A percentile compares a stretch with the other conserved stretches of the same genome.
These are phyloP conservation scores for Leishmania lainsoni DNA, from an alignment of 208 protist genomes.

Conservation along the genomic window DNA sequence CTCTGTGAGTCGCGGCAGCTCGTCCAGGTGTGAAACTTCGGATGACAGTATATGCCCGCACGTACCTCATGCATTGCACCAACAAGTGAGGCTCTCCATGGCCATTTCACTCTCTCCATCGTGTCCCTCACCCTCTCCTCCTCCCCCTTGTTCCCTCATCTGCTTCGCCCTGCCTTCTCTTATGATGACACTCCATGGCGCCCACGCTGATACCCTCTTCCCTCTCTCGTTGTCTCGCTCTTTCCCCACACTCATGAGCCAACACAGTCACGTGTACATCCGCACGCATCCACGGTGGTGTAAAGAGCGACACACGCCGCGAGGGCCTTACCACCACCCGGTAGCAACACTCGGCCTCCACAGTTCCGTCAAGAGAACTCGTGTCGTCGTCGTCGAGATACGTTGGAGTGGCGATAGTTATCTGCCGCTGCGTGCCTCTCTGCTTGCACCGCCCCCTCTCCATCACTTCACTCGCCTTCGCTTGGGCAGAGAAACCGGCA, in stretches of 20 bases:
- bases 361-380: neutral
- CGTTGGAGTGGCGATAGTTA: neutral
- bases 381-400: neutral
- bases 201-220: neutral
- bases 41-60: neutral
- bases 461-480: neutral
- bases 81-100: neutral
- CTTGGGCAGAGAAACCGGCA: neutral
- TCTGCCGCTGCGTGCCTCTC: neutral
- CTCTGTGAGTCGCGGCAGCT: neutral
- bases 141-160: no score
- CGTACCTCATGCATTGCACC: neutral
- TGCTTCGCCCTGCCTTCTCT: neutral
- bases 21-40: neutral
- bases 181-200: neutral
- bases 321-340: neutral
- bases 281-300: neutral
- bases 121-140: no score
- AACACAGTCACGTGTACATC: neutral
- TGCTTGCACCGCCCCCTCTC: neutral
- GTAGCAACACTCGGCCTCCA: neutral
- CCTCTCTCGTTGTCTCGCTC: neutral
- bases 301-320: neutral
- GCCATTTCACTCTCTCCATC: no score
- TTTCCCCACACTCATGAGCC: neutral